Percentiles rank a stretch among this genome's conserved stretches.
Evolutionary conservation across 768 basidiomycete genomes (phyloP).

Genomic region (Suillus subalutaceus): DNA sequence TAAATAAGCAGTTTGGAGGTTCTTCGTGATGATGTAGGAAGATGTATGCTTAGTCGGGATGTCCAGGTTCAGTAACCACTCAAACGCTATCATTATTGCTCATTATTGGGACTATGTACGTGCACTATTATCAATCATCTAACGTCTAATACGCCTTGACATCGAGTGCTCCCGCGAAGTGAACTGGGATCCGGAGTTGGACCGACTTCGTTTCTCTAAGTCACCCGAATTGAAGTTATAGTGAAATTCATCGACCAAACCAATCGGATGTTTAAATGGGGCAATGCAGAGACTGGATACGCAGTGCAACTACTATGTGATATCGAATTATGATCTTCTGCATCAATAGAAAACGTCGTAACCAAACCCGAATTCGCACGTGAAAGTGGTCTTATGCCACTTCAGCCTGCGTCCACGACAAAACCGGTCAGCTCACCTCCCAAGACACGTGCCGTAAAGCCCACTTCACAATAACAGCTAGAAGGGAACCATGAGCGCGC

Average conservation of each 20-base stretch:
- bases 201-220: background rate
- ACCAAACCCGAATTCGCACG: conserved; percentile 59
- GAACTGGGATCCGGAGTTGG: background rate
- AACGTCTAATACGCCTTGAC: background rate
- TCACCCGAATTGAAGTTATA: background rate
- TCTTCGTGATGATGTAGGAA: conserved; percentile 14
- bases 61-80: background rate
- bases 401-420: background rate
- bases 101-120: background rate
- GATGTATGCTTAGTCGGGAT: background rate
- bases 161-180: background rate
- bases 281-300: background rate
- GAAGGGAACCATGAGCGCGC: conserved; percentile 11
- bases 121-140: background rate
- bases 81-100: conserved; percentile 6
- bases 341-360: conserved; percentile 37
- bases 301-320: background rate
- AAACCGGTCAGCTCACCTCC: conserved; percentile 49
- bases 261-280: background rate
- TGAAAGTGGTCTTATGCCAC: conserved; percentile 56
- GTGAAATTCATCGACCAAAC: background rate
- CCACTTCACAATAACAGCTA: conserved; percentile 75
- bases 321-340: background rate
- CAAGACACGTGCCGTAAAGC: conserved; percentile 67
- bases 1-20: conserved; percentile 39